Evolutionary conservation across 306 rosid species (phyloP).

Genomic region (Vachellia collinsii): DNA sequence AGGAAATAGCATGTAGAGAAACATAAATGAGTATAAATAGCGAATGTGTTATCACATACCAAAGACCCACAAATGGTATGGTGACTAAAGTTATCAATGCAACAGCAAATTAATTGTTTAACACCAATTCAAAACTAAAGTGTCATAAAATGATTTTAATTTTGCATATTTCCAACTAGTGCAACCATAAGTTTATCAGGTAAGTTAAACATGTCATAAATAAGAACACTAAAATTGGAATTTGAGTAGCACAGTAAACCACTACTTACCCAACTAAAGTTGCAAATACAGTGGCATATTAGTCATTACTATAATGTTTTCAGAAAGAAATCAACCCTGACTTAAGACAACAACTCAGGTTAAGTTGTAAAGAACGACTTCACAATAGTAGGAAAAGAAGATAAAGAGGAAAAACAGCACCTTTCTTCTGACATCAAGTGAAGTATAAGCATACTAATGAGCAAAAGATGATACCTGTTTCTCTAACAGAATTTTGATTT

Average conservation of each 20-base stretch:
- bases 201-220: conserved; percentile 1
- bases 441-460: conserved; percentile 13
- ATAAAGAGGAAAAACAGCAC: neutral
- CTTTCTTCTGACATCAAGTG: conserved; percentile 27
- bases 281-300: neutral
- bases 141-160: neutral
- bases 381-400: conserved; percentile 23
- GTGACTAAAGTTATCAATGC: neutral
- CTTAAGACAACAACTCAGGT: neutral
- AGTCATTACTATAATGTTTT: conserved; percentile 5
- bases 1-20: conserved; percentile 7
- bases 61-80: neutral
- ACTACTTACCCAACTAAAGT: conserved; percentile 10
- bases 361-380: conserved; percentile 17
- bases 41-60: neutral
- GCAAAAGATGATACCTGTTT: conserved; percentile 61
- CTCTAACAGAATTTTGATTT: conserved; percentile 49
- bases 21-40: neutral
- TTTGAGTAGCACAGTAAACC: neutral
- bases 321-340: neutral
- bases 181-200: neutral
- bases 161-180: neutral
- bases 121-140: neutral
- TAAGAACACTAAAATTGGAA: conserved; percentile 15
- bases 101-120: neutral